Evolutionary conservation across 139 green algal genomes (phyloP), one percentile per base, ranked within the genome.

Genomic region (Chlorella sp.): DNA sequence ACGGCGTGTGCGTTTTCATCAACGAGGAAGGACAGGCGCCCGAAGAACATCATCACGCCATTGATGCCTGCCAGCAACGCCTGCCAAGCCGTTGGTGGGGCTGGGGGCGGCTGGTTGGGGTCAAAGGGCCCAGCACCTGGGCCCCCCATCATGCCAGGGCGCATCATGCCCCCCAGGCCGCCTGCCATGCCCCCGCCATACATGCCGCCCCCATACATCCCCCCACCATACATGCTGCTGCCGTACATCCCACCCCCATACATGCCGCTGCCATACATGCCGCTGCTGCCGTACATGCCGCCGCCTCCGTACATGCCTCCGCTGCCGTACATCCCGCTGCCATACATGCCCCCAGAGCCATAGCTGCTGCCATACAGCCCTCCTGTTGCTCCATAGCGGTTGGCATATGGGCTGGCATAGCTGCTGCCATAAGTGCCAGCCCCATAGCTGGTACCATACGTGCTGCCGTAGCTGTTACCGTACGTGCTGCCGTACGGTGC

Each of bases 1-100:
- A 99, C 81, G 2, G 95, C 95, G 70, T 98, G 92, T 32, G 95
- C 91, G 75, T 99, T 99, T 73, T 99, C 94, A 78, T 99, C 95
- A 35, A 99, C 91, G 34, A 97, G 71, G 63, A 93, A 92, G 23
- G 42, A 55, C 42, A 55, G 83, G 2, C 93, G 87, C 0, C 95
- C 95, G 74, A 99, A 98, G 49, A 97, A 94, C 64, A 87, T 77
- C 82, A 99, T 91, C 1, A 97, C 79, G 24, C 85, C 86, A 34
- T 91, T 85, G 33, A 98, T 75, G 31, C 78, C 75, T 6, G 67
- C 72, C 55, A 95, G 80, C 72, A 94, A 20, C 3, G 61, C 27
- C 72, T 97, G 89, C 94, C 92, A 97, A 0, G 81, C 84, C 14
- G 49, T 80, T 0, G 84, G 84, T 5, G 84, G 84, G 0, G 74